Evolutionary conservation across 2,329 filamentous ascomycete genomes (phyloP).

Genomic region (Scorias spongiosa): DNA sequence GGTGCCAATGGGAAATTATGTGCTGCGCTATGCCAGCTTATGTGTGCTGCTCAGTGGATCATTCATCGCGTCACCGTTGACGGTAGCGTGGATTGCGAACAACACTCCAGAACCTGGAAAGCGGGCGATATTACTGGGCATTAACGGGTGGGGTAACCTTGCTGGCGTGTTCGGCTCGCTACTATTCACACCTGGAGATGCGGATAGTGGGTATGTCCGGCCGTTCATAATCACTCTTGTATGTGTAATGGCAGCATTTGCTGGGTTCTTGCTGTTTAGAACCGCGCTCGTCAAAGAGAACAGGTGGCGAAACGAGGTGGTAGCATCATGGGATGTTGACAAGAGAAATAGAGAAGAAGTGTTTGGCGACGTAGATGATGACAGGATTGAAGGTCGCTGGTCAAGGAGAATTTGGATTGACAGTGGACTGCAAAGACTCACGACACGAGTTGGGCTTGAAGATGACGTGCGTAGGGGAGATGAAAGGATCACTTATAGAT

Average conservation of each 20-base stretch:
- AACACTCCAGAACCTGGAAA: slow-evolving; percentile 40
- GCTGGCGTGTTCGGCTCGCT: slow-evolving; percentile 30
- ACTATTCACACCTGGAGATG: slow-evolving; percentile 29
- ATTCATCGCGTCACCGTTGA: slow-evolving; percentile 38
- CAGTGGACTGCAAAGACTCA: slow-evolving; percentile 9
- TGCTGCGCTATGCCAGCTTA: slow-evolving; percentile 31
- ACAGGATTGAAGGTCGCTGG: slow-evolving; percentile 1
- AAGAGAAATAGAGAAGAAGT: slow-evolving; percentile 25
- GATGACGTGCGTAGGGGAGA: slow-evolving; percentile 27
- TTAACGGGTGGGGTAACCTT: slow-evolving; percentile 40
- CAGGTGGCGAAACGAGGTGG: slow-evolving; percentile 14
- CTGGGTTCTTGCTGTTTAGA: slow-evolving; percentile 27
- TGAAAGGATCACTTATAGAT: slow-evolving; percentile 32
- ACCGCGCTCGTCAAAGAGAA: slow-evolving; percentile 25
- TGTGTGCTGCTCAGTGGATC: slow-evolving; percentile 34
- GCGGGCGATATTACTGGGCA: slow-evolving; percentile 36
- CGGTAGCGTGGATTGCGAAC: slow-evolving; percentile 39
- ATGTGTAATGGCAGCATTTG: slow-evolving; percentile 23
- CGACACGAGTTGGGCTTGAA: slow-evolving; percentile 17
- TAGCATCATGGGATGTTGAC: slow-evolving; percentile 20
- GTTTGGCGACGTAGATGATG: slow-evolving; percentile 15
- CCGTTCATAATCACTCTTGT: slow-evolving; percentile 29
- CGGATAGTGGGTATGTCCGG: slow-evolving; percentile 24
- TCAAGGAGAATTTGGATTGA: slow-evolving; percentile 3
- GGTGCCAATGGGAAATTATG: slow-evolving; percentile 30